Evolutionary conservation across 2,329 filamentous ascomycete species (phyloP), one percentile per base, ranked within the genome.

Genomic region (Clonostachys rosea): DNA sequence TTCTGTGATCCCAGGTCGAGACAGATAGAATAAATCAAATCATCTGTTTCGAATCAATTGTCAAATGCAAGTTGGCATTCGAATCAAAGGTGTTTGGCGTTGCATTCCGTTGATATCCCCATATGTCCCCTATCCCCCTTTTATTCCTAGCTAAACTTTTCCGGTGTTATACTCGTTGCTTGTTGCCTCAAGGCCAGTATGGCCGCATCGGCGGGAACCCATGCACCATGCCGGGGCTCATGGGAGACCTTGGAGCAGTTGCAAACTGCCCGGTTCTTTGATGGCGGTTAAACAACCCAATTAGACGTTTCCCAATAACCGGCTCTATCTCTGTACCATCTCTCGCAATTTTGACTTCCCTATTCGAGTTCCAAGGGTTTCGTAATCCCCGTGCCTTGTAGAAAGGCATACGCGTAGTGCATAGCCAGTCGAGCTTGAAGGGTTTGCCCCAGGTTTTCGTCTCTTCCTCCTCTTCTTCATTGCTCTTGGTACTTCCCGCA

Each of bases 321-420:
- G 91, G 88, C 65, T 97, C 92, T 46, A 97, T 73, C 64, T 97
- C 92, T 0, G 92, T 97, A 3, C 92, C 92, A 58, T 97, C 92
- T 57, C 92, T 79, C 20, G 92, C 92, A 60, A 97, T 96, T 67
- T 97, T 97, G 52, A 97, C 89, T 61, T 97, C 92, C 45, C 92
- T 76, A 59, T 96, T 96, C 5, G 89, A 87, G 64, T 97, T 97
- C 89, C 91, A 96, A 1, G 90, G 87, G 61, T 97, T 97, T 34
- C 91, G 81, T 47, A 97, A 68, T 0, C 92, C 91, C 52, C 91
- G 75, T 0, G 91, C 95, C 40, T 88, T 82, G 63, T 94, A 95
- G 61, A 97, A 97, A 0, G 92, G 91, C 6, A 97, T 75, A 35
- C 85, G 80, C 47, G 79, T 83, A 6, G 88, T 95, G 12, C 89